Conservation (phyloP, 1,139 yeast genomes). For the Lizanozyma gosingica region DNA sequence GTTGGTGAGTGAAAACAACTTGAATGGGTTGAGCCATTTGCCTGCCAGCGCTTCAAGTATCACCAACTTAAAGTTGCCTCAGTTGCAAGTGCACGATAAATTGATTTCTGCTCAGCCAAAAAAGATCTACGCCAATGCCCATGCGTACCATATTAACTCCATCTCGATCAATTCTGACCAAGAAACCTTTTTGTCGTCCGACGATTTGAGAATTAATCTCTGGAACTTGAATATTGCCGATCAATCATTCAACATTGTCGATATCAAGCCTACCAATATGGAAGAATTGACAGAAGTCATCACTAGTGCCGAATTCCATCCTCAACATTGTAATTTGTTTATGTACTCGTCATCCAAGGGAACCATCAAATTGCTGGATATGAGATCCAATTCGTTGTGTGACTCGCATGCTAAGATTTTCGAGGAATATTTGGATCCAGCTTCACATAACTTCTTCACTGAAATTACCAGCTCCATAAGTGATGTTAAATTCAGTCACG, state of each 20-base stretch:
- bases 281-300: slow-evolving; percentile 98
- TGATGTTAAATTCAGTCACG: slow-evolving; percentile 85
- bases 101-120: slow-evolving; percentile 94
- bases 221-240: slow-evolving; percentile 96
- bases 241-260: slow-evolving; percentile 93
- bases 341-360: slow-evolving; percentile 98
- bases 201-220: slow-evolving; percentile 88
- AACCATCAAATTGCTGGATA: slow-evolving; percentile 89
- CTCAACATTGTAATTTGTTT: slow-evolving; percentile 82
- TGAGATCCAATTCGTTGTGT: slow-evolving; percentile 93
- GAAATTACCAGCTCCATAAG: slow-evolving; percentile 94
- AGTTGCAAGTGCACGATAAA: slow-evolving; percentile 84
- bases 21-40: slow-evolving; percentile 35
- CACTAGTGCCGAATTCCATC: slow-evolving; percentile 97
- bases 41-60: slow-evolving; percentile 12
- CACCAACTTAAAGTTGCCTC: slow-evolving; percentile 62
- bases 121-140: slow-evolving; percentile 88
- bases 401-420: slow-evolving; percentile 83
- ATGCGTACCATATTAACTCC: slow-evolving; percentile 95
- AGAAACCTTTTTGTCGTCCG: slow-evolving; percentile 89
- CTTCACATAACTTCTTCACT: slow-evolving; percentile 90
- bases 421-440: slow-evolving; percentile 91
- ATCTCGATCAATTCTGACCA: slow-evolving; percentile 92
- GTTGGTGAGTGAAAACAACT: slow-evolving; percentile 85
- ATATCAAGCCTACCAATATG: slow-evolving; percentile 97